Conservation (phyloP, 768 basidiomycete species). For the Rhodotorula diobovata region DNA sequence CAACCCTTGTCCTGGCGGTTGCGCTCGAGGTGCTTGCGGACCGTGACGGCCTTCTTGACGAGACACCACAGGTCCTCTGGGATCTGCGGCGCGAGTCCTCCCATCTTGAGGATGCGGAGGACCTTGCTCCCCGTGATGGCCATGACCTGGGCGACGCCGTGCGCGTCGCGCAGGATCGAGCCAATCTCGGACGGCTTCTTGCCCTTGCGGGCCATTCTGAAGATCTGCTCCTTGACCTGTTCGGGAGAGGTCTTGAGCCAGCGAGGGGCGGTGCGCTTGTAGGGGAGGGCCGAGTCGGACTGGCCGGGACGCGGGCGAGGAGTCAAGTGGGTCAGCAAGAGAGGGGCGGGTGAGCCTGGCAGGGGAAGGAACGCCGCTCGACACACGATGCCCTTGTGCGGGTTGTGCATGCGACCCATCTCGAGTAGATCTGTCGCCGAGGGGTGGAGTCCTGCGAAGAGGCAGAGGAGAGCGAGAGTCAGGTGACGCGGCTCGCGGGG, state of each 20-base stretch:
- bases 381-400: conserved; percentile 98
- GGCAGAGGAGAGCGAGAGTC: too few species aligned
- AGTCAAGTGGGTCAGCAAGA: neutral
- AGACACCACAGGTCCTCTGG: conserved; percentile 88
- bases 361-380: too few species aligned
- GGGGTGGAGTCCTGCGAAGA: too few species aligned
- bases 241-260: conserved; percentile 97
- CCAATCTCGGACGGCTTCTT: conserved; percentile 96
- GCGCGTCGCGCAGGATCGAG: conserved; percentile 94
- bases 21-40: conserved; percentile 95
- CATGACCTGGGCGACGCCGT: conserved; percentile 96
- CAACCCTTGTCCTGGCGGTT: conserved; percentile 94
- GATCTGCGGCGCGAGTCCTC: conserved; percentile 72
- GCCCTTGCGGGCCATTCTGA: conserved; percentile 96
- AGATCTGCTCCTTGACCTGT: conserved; percentile 92
- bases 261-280: conserved; percentile 85
- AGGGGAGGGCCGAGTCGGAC: conserved; percentile 94
- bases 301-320: conserved; percentile 28
- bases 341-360: neutral
- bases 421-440: too few species aligned
- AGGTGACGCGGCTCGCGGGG: too few species aligned
- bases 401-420: conserved; percentile 66
- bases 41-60: conserved; percentile 98
- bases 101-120: conserved; percentile 90
- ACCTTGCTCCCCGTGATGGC: conserved; percentile 99